Base-by-base conservation (phyloP, 2,329 filamentous ascomycete genomes). In the Keithomyces neogunnii region DNA sequence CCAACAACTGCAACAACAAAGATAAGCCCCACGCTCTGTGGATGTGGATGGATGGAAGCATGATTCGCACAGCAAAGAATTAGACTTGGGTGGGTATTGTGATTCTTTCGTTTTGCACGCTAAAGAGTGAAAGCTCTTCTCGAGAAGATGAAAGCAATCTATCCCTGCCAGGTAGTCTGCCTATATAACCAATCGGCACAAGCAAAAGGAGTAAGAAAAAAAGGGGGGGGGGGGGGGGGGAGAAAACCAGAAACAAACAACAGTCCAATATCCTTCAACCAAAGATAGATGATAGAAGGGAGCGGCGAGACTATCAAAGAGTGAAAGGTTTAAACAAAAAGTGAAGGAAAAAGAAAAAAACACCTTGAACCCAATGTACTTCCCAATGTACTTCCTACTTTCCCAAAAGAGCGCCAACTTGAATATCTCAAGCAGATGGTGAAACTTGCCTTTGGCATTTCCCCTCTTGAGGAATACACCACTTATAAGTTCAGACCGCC, bases 101-200 rank as follows among this genome's bases (percentile, higher is more conserved):
- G 52, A 51, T 49, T 31, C 13, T 1, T 45, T 45, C n/a, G 19
- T n/a, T 45, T 45, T 28, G 43, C 13, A 6, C 48, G 52, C 56
- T 52, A 57, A 58, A 42, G 56, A 58, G 56, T 52, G 57, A 53
- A 45, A 47, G 56, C 57, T 65, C 64, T 65, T 66, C 64, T 59
- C 56, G 62, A 57, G 62, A 67, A 66, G 64, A 65, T 62, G 44
- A 54, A 61, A 64, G 55, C 53, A 60, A 54, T 67, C 63, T 66
- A 65, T 28, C 39, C n/a, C n/a, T 8, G 39, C 39, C 39, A 42
- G 5, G 28, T 42, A 19, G 31, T n/a, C 5, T 26, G 42, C 13
- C 6, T 32, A 32, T 11, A 35, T 35, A 6, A 35, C 11, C 33
- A 19, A 19, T 19, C 19, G 19, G 19, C 19, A 19, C 19, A 39